Evolutionary conservation across 2,329 filamentous ascomycete genomes (phyloP).

Genomic region (Trichoderma oligosporum): DNA sequence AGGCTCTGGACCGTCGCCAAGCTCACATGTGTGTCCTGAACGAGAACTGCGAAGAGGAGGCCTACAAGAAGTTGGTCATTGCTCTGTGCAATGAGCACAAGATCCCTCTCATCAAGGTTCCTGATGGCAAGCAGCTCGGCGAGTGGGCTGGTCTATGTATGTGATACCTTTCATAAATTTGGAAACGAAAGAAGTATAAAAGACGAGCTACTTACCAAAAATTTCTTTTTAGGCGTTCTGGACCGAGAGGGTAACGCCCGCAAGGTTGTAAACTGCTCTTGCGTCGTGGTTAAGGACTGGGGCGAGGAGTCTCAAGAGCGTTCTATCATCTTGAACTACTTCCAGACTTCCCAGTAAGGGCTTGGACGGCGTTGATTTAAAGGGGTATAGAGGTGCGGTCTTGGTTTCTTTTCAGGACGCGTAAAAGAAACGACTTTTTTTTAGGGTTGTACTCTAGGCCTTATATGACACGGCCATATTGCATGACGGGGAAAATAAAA

Average conservation of each 20-base stretch:
- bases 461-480: conserved; percentile 34
- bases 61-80: conserved; percentile 99
- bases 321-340: conserved; percentile 99
- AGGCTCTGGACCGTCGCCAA: conserved; percentile 97
- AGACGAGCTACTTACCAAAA: conserved; percentile 33
- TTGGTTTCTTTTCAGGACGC: conserved; percentile 31
- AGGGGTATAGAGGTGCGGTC: conserved; percentile 40
- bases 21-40: conserved; percentile 99
- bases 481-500: conserved; percentile 39
- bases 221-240: conserved; percentile 68
- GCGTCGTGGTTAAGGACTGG: conserved; percentile 99
- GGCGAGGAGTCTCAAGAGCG: conserved; percentile 99
- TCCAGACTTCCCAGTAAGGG: conserved; percentile 79
- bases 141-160: conserved; percentile 99
- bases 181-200: background rate
- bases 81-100: conserved; percentile 99
- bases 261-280: conserved; percentile 99
- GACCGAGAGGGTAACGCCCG: conserved; percentile 99
- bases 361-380: conserved; percentile 34
- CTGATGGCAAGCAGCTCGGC: conserved; percentile 98
- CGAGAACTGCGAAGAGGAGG: conserved; percentile 99
- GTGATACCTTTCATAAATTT: conserved; percentile 41
- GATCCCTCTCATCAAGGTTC: conserved; percentile 99
- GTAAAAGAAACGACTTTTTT: conserved; percentile 33
- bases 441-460: conserved; percentile 43